Evolutionary conservation across 257 asterid genomes (phyloP).

Genomic region (Solanum verrucosum): DNA sequence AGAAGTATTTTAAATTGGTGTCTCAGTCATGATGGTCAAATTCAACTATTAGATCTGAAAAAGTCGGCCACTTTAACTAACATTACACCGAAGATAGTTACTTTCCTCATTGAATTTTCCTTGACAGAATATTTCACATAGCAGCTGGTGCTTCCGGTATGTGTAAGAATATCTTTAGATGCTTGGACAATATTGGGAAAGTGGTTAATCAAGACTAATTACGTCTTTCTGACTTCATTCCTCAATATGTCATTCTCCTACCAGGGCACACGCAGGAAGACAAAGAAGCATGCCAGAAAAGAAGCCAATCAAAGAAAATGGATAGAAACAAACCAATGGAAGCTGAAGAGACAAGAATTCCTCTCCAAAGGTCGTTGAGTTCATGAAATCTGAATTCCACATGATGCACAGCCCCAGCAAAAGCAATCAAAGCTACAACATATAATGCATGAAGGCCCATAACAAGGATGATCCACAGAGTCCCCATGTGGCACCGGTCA

Average conservation of each 20-base stretch:
- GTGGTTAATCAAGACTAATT: background rate
- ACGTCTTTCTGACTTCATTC: background rate
- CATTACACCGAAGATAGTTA: background rate
- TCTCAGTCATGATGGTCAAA: background rate
- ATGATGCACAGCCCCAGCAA: conserved; percentile 66
- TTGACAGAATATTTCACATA: background rate
- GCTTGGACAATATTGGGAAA: background rate
- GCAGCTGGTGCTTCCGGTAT: background rate
- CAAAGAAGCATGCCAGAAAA: background rate
- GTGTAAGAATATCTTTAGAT: background rate
- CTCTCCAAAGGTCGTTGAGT: conserved; percentile 85
- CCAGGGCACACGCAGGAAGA: background rate
- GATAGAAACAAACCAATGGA: conserved; percentile 45
- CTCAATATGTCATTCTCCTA: background rate
- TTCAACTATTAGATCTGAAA: background rate
- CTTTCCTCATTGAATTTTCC: background rate
- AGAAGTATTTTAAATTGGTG: background rate
- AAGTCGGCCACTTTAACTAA: background rate
- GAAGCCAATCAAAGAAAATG: background rate
- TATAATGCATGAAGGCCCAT: conserved; percentile 56
- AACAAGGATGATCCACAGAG: conserved; percentile 55
- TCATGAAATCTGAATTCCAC: conserved; percentile 78
- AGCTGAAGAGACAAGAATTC: conserved; percentile 51
- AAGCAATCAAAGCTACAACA: conserved; percentile 57
- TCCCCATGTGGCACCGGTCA: conserved; percentile 70